Conservation (phyloP, 2,329 filamentous ascomycete genomes). For the Pezicula carpinea region DNA sequence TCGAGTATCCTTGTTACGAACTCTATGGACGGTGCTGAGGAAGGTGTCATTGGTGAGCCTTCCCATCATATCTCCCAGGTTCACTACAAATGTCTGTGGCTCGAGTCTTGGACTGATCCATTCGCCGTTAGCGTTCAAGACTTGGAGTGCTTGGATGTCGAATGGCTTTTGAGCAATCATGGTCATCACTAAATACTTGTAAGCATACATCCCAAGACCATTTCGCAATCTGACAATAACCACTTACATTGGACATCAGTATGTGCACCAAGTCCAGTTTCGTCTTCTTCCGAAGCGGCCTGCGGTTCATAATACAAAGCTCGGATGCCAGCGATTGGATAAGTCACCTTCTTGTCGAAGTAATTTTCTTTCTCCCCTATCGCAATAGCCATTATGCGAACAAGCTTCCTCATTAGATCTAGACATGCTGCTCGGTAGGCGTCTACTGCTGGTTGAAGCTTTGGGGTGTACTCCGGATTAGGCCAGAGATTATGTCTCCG, state of each 20-base stretch:
- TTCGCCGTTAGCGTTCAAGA: constrained; percentile 35
- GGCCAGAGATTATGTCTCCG: constrained; percentile 95
- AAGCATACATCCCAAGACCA: no score
- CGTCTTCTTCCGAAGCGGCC: constrained; percentile 14
- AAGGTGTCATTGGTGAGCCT: constrained; percentile 36
- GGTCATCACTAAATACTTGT: constrained; percentile 14
- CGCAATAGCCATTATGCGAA: constrained; percentile 46
- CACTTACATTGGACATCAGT: constrained; percentile 35
- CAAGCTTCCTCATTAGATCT: constrained; percentile 42
- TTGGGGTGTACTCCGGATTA: constrained; percentile 49
- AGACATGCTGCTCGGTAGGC: constrained; percentile 41
- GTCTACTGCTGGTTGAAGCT: constrained; percentile 40
- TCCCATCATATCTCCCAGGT: constrained; percentile 40
- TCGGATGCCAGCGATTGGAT: constrained; percentile 35
- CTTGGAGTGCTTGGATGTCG: constrained; percentile 39
- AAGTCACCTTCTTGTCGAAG: constrained; percentile 47
- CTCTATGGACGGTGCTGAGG: constrained; percentile 40
- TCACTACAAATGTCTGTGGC: constrained; percentile 37
- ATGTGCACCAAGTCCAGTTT: constrained; percentile 30
- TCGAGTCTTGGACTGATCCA: constrained; percentile 40
- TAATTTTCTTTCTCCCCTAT: constrained; percentile 45
- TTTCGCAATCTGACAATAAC: no score
- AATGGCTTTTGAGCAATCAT: constrained; percentile 40
- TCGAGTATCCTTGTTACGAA: constrained; percentile 21
- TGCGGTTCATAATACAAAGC: constrained; percentile 36